Conservation (phyloP, 108 stramenopile species). For the Skeletonema grethae region DNA sequence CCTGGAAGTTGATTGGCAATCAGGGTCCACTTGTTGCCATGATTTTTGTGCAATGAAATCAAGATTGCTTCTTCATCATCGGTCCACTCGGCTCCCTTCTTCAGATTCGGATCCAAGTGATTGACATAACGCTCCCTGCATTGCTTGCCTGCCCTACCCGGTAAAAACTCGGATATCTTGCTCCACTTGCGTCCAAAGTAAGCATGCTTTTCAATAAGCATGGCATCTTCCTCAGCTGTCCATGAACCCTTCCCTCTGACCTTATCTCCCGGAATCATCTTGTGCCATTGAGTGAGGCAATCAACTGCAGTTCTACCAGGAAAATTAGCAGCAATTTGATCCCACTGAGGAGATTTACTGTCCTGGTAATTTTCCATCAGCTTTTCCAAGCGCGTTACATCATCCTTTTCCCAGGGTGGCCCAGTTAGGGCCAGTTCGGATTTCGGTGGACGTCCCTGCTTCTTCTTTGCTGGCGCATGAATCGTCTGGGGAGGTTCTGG, state of each 20-base stretch:
- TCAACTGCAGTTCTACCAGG: slow-evolving; percentile 69
- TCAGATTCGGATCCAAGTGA: slow-evolving; percentile 91
- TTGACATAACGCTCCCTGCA: slow-evolving; percentile 98
- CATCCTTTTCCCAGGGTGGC: background rate
- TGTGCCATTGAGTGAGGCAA: slow-evolving; percentile 79
- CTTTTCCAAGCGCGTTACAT: slow-evolving; percentile 3
- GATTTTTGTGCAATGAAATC: slow-evolving; percentile 80
- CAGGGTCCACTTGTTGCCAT: slow-evolving; percentile 88
- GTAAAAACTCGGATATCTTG: slow-evolving; percentile 88
- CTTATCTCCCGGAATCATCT: slow-evolving; percentile 64
- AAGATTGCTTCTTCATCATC: slow-evolving; percentile 93
- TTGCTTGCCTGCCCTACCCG: slow-evolving; percentile 98
- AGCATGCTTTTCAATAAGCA: slow-evolving; percentile 60
- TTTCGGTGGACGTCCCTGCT: slow-evolving; percentile 5
- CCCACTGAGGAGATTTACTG: slow-evolving; percentile 71
- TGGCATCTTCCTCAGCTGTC: slow-evolving; percentile 78
- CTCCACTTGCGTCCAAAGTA: slow-evolving; percentile 91
- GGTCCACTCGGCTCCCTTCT: slow-evolving; percentile 92
- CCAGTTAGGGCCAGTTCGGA: background rate
- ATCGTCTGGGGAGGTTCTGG: background rate
- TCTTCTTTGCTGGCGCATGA: background rate
- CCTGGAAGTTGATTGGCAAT: slow-evolving; percentile 95
- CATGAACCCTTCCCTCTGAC: slow-evolving; percentile 88
- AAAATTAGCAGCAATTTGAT: slow-evolving; percentile 73
- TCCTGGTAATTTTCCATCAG: slow-evolving; percentile 9